These are phyloP conservation scores for Isochrysis galbana DNA, from an alignment of 78 protist species.

Conservation along the genomic window DNA sequence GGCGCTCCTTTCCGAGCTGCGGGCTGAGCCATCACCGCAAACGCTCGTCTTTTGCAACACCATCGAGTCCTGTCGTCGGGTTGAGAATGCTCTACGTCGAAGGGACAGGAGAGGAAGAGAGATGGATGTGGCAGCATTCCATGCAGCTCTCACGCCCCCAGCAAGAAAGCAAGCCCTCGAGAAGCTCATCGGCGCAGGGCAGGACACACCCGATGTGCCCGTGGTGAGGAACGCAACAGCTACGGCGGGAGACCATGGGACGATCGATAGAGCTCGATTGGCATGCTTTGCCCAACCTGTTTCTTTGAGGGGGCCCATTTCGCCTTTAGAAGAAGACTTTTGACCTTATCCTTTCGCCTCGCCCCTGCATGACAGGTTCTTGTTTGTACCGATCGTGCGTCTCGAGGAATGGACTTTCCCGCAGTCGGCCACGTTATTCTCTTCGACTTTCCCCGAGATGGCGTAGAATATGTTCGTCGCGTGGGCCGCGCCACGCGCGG, in stretches of 20 bases:
- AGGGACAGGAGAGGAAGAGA: background rate
- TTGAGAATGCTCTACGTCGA: background rate
- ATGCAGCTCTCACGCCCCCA: background rate
- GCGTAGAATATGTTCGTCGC: slow-evolving; percentile 6
- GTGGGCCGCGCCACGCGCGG: slow-evolving; percentile 15
- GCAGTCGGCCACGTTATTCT: background rate
- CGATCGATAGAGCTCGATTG: no score
- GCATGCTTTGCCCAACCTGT: no score
- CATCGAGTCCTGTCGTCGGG: background rate
- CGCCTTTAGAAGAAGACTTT: no score
- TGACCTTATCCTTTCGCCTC: no score
- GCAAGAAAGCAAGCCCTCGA: background rate
- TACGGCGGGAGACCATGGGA: no score
- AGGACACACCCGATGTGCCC: background rate
- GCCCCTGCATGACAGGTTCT: no score
- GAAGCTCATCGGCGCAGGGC: background rate
- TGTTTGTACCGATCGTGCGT: background rate
- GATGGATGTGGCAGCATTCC: background rate
- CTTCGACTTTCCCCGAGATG: slow-evolving; percentile 16
- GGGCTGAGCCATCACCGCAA: background rate
- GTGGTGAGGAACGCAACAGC: no score
- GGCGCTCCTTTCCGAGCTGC: background rate
- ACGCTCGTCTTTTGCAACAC: slow-evolving; percentile 24
- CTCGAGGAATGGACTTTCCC: background rate
- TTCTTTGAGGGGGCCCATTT: no score